Base-by-base conservation (phyloP, 495 filamentous ascomycete species). In the Aspergillus coremiiformis region DNA sequence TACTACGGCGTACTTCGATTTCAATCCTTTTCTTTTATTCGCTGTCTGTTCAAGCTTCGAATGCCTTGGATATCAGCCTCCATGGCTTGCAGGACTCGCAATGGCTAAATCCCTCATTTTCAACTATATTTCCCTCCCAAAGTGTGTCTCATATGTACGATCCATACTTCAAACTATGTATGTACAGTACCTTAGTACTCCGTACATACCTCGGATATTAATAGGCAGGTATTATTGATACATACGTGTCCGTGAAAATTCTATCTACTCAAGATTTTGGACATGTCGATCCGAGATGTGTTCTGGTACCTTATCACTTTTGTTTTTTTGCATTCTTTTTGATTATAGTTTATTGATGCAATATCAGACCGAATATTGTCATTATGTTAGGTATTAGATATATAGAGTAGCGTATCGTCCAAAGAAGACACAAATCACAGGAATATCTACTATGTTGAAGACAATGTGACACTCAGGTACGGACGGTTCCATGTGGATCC, bases 401-500 rank as follows among this genome's bases (percentile, higher is more conserved):
- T 41, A 19, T 20, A 20, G 5, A 20, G 12, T 14, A 7, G 27
- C 11, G 10, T n/a, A n/a, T n/a, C n/a, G 23, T 47, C 26, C 27
- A 47, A 41, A 17, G 8, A 41, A 21, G 37, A 41, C 22, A 44
- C 42, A 3, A n/a, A n/a, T n/a, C n/a, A n/a, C n/a, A n/a, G n/a
- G n/a, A n/a, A n/a, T n/a, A n/a, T n/a, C n/a, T n/a, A n/a, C n/a
- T n/a, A n/a, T n/a, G n/a, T n/a, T n/a, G n/a, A n/a, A n/a, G n/a
- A n/a, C n/a, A n/a, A n/a, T n/a, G n/a, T n/a, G n/a, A n/a, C n/a
- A n/a, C n/a, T n/a, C n/a, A 20, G 27, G n/a, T 11, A 30, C 7
- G 14, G 14, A 12, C 44, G 44, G 27, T 47, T 47, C 44, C 44
- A 47, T 21, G 21, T 27, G 44, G 44, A 32, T 47, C 44, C 44